Conservation (phyloP, 2,329 filamentous ascomycete genomes). For the Elsinoe necatrix region DNA sequence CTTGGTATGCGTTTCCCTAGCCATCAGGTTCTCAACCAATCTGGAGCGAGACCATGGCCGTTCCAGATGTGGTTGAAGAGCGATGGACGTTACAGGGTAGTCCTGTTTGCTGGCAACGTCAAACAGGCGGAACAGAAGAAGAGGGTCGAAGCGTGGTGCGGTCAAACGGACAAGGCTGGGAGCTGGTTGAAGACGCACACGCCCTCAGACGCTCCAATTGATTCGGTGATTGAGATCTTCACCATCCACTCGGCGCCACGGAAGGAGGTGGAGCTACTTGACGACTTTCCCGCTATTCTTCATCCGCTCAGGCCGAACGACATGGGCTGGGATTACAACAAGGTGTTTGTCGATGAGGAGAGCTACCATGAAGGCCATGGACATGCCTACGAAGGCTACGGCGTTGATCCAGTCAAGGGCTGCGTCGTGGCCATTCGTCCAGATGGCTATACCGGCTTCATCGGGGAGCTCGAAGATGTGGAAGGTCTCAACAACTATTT, state of each 20-base stretch:
- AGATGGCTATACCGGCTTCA: slow-evolving; percentile 53
- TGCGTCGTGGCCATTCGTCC: slow-evolving; percentile 52
- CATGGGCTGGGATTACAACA: slow-evolving; percentile 25
- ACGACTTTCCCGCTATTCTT: slow-evolving; percentile 35
- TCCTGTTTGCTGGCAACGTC: slow-evolving; percentile 56
- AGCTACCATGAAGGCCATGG: slow-evolving; percentile 36
- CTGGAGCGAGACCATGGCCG: slow-evolving; percentile 48
- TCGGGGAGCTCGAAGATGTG: slow-evolving; percentile 32
- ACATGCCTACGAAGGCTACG: slow-evolving; percentile 47
- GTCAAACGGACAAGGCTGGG: slow-evolving; percentile 28
- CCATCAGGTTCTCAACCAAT: slow-evolving; percentile 53
- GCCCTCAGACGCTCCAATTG: slow-evolving; percentile 29
- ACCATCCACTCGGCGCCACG: slow-evolving; percentile 51
- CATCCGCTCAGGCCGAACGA: slow-evolving; percentile 32
- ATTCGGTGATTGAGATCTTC: slow-evolving; percentile 48
- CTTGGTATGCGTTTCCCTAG: slow-evolving; percentile 52
- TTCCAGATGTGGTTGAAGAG: slow-evolving; percentile 49
- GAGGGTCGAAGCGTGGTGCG: slow-evolving; percentile 42
- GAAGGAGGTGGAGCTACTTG: slow-evolving; percentile 34
- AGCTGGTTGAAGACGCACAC: slow-evolving; percentile 24
- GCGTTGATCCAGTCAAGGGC: slow-evolving; percentile 46
- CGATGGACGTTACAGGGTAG: slow-evolving; percentile 51
- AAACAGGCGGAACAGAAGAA: slow-evolving; percentile 35
- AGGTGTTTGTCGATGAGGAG: slow-evolving; percentile 37
- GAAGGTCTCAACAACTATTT: slow-evolving; percentile 14